phyloP scores from a whole-genome alignment of 352 stramenopile genomes.

The Globisporangium spinosum region DNA sequence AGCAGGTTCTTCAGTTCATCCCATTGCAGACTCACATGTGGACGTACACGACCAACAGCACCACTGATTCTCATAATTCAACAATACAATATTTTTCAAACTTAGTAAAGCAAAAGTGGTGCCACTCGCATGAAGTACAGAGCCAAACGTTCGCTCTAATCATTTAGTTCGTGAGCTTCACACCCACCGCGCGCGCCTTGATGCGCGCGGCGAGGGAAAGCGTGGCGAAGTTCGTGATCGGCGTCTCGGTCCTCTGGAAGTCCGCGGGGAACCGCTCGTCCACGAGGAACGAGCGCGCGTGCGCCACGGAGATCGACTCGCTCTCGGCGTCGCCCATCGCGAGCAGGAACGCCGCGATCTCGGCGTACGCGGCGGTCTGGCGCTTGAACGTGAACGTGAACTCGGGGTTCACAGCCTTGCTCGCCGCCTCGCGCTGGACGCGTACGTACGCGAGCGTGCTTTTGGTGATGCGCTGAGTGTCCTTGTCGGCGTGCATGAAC shows the following conservation, averaged over 20 bases:
- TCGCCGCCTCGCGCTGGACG: slow-evolving; percentile 35
- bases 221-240: slow-evolving; percentile 27
- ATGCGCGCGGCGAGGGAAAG: slow-evolving; percentile 36
- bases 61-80: not conserved
- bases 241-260: slow-evolving; percentile 29
- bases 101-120: not conserved
- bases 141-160: not conserved
- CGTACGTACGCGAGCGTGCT: slow-evolving; percentile 22
- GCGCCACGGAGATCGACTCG: slow-evolving; percentile 32
- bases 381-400: slow-evolving; percentile 41
- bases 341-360: slow-evolving; percentile 42
- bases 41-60: too few relatives aligned
- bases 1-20: too few relatives aligned
- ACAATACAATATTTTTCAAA: not conserved
- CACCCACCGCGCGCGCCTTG: slow-evolving; percentile 15
- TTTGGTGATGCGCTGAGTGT: slow-evolving; percentile 25
- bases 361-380: slow-evolving; percentile 37
- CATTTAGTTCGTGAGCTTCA: not conserved
- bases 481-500: slow-evolving; percentile 21
- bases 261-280: slow-evolving; percentile 44
- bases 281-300: slow-evolving; percentile 41
- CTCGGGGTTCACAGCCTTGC: slow-evolving; percentile 32
- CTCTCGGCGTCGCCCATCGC: slow-evolving; percentile 36
- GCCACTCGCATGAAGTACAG: not conserved
- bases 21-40: too few relatives aligned